Conservation (phyloP, 768 basidiomycete species). For the Hemileccinum rubropunctum region DNA sequence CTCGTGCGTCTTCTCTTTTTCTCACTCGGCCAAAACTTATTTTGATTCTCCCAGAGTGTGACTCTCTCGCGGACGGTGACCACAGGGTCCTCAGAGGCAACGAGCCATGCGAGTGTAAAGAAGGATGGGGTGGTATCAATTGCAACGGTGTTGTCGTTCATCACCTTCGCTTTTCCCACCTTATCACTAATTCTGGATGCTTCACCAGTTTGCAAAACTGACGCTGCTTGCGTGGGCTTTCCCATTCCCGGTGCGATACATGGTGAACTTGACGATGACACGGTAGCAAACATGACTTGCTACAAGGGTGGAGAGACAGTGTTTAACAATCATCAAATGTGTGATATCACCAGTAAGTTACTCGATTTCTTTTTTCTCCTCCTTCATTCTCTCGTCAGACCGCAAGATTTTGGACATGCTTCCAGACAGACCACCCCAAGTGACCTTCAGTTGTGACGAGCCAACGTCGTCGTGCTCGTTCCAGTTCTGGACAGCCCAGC, state of each 20-base stretch:
- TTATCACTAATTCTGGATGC: background rate
- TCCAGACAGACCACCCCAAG: conserved; percentile 87
- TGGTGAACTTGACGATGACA: conserved; percentile 39
- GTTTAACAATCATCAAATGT: conserved; percentile 96
- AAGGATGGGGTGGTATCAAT: conserved; percentile 95
- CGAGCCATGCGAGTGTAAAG: conserved; percentile 81
- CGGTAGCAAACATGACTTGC: conserved; percentile 77
- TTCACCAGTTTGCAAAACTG: conserved; percentile 77
- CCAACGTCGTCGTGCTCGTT: conserved; percentile 71
- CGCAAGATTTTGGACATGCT: conserved; percentile 93
- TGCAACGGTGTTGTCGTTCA: conserved; percentile 75
- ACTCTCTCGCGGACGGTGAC: conserved; percentile 88
- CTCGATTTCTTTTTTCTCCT: background rate
- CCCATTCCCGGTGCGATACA: conserved; percentile 51
- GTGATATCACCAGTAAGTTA: conserved; percentile 90
- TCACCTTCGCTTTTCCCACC: background rate
- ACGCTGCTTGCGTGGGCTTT: conserved; percentile 78
- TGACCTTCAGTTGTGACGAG: conserved; percentile 90
- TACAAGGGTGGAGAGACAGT: conserved; percentile 92
- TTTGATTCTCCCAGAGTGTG: conserved; percentile 64
- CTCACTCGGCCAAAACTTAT: background rate
- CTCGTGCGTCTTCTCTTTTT: conserved; percentile 57
- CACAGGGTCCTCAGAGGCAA: conserved; percentile 79
- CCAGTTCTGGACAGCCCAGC: conserved; percentile 96
- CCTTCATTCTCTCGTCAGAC: conserved; percentile 45